Evolutionary conservation across 805 yeast species (phyloP), one percentile per base, ranked within the genome.

Genomic region (Jamesozyma gamospora): DNA sequence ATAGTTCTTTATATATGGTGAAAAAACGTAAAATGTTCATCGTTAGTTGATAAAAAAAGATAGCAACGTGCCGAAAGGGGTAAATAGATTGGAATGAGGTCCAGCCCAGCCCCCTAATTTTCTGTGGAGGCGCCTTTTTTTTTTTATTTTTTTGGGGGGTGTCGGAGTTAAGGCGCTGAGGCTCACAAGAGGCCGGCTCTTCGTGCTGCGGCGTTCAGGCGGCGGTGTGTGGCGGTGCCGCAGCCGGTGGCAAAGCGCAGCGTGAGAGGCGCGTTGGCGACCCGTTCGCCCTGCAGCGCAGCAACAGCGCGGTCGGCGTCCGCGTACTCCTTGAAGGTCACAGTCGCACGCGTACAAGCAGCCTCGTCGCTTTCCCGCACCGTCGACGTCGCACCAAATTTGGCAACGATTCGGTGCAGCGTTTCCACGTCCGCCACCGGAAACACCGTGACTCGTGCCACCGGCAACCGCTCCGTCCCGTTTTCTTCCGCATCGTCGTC

Each of bases 261-360:
- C 2, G 61, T 57, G 5, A 85, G 65, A 24, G 72, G 72, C 43
- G 67, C 67, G 56, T 84, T 86, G 75, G 83, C 74, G 13, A 92
- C 63, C 41, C 74, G 66, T 40, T 76, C 77, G 2, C 81, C 79
- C 48, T 83, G 68, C 77, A 90, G 71, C 38, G 72, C 72, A 24
- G 66, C 71, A 5, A 87, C 66, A 0, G 92, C 96, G 18, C 55
- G 53, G 57, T 90, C 96, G 37, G 90, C 73, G 31, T 75, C 65
- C 12, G 72, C 79, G 50, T 82, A 85, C 39, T 69, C 72, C 32
- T 70, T 77, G 55, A 66, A 86, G 31, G 74, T 70, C 1, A 88
- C 58, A 4, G 17, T 14, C 17, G 14, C 26, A 9, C 14, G n/a
- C 31, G 31, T 12, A 8, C n/a, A 10, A 6, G 7, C 31, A 10